Evolutionary conservation across 805 yeast genomes (phyloP), one percentile per base, ranked within the genome.

Genomic region (Barnettozyma salicaria): DNA sequence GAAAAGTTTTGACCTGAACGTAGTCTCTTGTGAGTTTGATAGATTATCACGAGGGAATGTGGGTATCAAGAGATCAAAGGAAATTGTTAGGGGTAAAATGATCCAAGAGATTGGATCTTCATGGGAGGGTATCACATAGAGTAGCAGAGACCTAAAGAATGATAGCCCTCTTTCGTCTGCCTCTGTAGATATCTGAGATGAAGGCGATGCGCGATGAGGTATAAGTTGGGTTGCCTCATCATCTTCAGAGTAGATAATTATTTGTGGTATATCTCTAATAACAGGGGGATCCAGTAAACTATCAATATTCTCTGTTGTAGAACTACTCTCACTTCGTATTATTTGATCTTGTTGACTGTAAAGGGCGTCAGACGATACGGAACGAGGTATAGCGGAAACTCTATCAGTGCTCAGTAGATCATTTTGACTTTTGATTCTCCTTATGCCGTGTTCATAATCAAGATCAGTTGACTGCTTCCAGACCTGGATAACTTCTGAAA

Each of bases 41-140:
- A n/a, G n/a, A n/a, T 7, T 5, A 27, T 34, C 27, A n/a, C 27
- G 27, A 12, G 37, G 31, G 8, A 34, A 1, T 4, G 39, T 30
- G 6, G 40, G 34, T n/a, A 38, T 38, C 6, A 35, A 11, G 7
- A 36, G 19, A 7, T 40, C 32, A n/a, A 40, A 37, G 7, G 37
- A 5, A 12, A 46, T 29, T 4, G 27, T 23, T 6, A 37, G 9
- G 5, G 40, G 40, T 21, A 27, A 22, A 4, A 17, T 22, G 5
- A 22, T 9, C 5, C 27, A 12, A 12, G 27, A 21, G 12, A 27
- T 13, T 21, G 27, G 18, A 11, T 25, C 30, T 7, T 19, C 5
- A n/a, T 18, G 14, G 2, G 7, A 6, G 9, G 35, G 35, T n/a
- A 16, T 12, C 11, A 32, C 12, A 13, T 17, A 25, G 13, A 9